Evolutionary conservation across 2,329 filamentous ascomycete species (phyloP), one percentile per base, ranked within the genome.

Genomic region (Phaeosphaeria sp.): DNA sequence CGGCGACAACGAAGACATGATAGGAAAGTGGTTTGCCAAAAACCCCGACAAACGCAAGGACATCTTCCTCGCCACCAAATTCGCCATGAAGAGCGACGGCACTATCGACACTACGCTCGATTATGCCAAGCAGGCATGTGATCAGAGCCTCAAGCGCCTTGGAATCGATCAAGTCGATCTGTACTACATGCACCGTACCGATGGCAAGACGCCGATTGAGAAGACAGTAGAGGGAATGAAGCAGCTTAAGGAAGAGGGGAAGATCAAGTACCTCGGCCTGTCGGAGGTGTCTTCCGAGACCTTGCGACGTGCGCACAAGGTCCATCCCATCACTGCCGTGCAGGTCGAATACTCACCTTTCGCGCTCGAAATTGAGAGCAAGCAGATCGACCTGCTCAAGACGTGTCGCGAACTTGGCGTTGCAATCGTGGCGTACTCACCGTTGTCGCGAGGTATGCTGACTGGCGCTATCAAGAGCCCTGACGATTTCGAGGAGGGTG

Each of bases 161-260:
- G 79, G 78, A 1, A 43, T 81, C 10, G 54, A 72, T 6, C 80
- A 1, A 84, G 71, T 82, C 22, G 80, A 82, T 63, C 69, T 82
- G 6, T 82, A 81, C 71, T 78, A 79, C 60, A 71, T 67, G 48
- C 80, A 82, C 60, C 77, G 80, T 4, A 65, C 81, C 22, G 79
- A 82, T 58, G 62, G 64, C 42, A 76, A 73, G 58, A 81, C 79
- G 5, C 80, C 80, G 1, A 74, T 82, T 48, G 80, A 82, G 66
- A 76, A 78, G 65, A 87, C 83, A 0, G 74, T 86, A 2, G 68
- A 79, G 46, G 82, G 77, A 15, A 77, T 87, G 78, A 81, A 58
- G 2, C 78, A 91, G 68, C 69, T 91, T 30, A 83, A 85, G 1
- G 77, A 83, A 87, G 67, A 68, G 49, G 83, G 83, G 30, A 86